These are phyloP conservation scores for Akanthomyces dipterigenus DNA, from an alignment of 2,329 filamentous ascomycete species.

Conservation along the genomic window DNA sequence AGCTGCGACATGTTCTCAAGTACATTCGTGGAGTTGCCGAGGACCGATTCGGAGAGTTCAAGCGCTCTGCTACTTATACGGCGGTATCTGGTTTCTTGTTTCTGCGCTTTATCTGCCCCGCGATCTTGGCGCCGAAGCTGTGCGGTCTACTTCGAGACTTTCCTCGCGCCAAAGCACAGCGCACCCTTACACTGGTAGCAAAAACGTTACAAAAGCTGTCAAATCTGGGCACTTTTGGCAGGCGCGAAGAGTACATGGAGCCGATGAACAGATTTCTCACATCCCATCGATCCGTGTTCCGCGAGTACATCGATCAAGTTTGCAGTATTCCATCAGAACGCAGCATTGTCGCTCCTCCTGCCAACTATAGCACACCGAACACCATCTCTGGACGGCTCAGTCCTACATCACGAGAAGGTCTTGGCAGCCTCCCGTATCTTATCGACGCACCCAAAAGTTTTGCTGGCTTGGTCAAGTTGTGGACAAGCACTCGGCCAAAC, in stretches of 20 bases:
- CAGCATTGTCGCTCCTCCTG: conserved; percentile 58
- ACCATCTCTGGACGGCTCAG: conserved; percentile 81
- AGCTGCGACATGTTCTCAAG: conserved; percentile 78
- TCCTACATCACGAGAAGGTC: conserved; percentile 77
- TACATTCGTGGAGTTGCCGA: conserved; percentile 90
- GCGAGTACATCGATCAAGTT: conserved; percentile 78
- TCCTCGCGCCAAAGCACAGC: conserved; percentile 72
- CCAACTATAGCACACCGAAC: conserved; percentile 86
- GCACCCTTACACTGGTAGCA: conserved; percentile 84
- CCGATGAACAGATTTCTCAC: conserved; percentile 89
- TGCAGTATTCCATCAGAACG: conserved; percentile 74
- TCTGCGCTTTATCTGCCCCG: conserved; percentile 89
- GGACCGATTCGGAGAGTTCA: conserved; percentile 87
- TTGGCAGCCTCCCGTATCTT: conserved; percentile 86
- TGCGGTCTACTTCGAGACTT: conserved; percentile 82
- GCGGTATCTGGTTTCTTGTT: conserved; percentile 94
- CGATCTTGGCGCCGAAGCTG: conserved; percentile 91
- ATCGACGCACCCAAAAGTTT: conserved; percentile 85
- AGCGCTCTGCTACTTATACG: conserved; percentile 84
- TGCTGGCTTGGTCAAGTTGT: conserved; percentile 74
- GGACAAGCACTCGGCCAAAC: conserved; percentile 52
- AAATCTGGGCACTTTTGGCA: conserved; percentile 85
- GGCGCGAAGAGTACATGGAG: conserved; percentile 98
- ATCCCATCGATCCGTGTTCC: conserved; percentile 71
- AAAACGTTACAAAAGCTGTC: conserved; percentile 88